Evolutionary conservation across 140 eudicot species (phyloP).

Genomic region (Bidens hawaiensis): DNA sequence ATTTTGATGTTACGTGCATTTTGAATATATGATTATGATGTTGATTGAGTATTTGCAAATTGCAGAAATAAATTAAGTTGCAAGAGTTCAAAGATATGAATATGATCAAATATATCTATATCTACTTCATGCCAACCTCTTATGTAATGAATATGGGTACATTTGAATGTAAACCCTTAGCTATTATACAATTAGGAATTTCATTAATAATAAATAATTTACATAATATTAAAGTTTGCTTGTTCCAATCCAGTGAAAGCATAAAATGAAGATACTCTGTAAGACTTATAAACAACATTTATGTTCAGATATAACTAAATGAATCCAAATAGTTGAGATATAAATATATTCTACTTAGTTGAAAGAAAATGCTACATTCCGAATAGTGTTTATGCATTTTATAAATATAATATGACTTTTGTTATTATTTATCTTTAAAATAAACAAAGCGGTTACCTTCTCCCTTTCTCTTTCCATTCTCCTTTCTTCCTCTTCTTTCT

Average conservation of each 20-base stretch:
- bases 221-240: neutral
- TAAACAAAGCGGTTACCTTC: slow-evolving; percentile 48
- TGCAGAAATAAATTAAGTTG: neutral
- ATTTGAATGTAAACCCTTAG: neutral
- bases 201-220: neutral
- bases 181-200: neutral
- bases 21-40: neutral
- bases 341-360: neutral
- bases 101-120: neutral
- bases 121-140: neutral
- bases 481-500: slow-evolving; percentile 98
- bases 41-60: too few species aligned
- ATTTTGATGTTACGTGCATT: neutral
- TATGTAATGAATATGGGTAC: neutral
- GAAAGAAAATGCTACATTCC: neutral
- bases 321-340: slow-evolving; percentile 1
- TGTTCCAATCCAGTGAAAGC: slow-evolving; percentile 1
- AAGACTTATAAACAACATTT: neutral
- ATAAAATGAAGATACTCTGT: slow-evolving; percentile 5
- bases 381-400: slow-evolving; percentile 9
- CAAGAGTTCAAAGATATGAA: neutral
- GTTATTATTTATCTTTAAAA: neutral
- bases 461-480: slow-evolving; percentile 94
- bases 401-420: slow-evolving; percentile 4
- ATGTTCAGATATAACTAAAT: neutral